A percentile compares a stretch with the other conserved stretches of the same genome.
These are phyloP conservation scores for Halenospora varia DNA, from an alignment of 495 filamentous ascomycete species.

Conservation along the genomic window DNA sequence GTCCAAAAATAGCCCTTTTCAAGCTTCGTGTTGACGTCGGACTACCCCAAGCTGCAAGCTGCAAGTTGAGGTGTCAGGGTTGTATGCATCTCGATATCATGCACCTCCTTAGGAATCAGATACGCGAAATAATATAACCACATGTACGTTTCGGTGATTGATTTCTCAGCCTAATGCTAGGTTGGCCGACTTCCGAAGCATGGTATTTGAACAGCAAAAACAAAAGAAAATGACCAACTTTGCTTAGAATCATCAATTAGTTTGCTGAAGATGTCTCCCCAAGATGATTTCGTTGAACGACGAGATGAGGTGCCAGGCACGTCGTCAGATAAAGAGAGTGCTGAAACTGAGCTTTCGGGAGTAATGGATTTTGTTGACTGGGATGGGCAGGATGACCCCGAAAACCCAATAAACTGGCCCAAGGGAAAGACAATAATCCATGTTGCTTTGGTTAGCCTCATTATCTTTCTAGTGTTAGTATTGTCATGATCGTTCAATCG, in stretches of 20 bases:
- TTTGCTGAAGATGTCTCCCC: not conserved
- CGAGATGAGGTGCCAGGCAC: not conserved
- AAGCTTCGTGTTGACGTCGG: not conserved
- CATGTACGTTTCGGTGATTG: not conserved
- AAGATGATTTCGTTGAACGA: not conserved
- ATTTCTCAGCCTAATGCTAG: not conserved
- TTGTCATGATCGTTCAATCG: not conserved
- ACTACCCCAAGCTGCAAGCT: not conserved
- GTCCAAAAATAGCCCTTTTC: not conserved
- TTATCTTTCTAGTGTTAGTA: conserved; percentile 49
- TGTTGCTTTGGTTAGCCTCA: conserved; percentile 45
- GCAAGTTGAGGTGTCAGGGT: not conserved
- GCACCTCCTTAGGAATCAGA: not conserved
- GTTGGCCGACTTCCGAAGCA: not conserved
- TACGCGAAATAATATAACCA: not conserved
- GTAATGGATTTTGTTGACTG: conserved; percentile 30
- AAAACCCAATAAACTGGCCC: conserved; percentile 39
- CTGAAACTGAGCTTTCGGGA: not conserved
- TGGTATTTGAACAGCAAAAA: not conserved
- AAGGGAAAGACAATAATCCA: conserved; percentile 35
- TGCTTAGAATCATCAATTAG: not conserved
- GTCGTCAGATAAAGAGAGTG: not conserved
- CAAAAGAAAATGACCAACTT: not conserved
- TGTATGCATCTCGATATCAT: not conserved
- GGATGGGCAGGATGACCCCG: conserved; percentile 38